Conservation (phyloP, 768 basidiomycete species). For the Mycena filopes region DNA sequence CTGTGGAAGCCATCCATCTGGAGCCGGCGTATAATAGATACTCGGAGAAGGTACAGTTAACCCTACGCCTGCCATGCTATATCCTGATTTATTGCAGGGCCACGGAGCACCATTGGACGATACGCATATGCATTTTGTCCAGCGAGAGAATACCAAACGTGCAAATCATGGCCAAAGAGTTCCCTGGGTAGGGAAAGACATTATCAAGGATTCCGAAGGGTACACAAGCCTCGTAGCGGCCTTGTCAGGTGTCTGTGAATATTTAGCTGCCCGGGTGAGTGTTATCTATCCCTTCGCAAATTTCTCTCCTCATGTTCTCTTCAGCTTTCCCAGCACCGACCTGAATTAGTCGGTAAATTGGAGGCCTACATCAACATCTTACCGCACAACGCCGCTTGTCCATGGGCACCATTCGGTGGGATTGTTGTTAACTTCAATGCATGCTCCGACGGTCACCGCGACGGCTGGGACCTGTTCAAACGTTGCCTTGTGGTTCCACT, state of each 20-base stretch:
- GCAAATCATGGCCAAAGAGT: not conserved
- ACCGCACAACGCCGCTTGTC: not conserved
- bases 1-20: not conserved
- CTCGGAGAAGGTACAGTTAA: not conserved
- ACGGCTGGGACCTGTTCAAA: not conserved
- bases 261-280: not conserved
- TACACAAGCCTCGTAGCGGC: not conserved
- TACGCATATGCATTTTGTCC: not conserved
- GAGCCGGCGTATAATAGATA: not conserved
- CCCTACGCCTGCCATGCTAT: not conserved
- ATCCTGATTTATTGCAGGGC: not conserved
- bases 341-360: not conserved
- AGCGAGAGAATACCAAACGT: too few relatives aligned
- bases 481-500: not conserved
- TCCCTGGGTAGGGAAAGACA: not conserved
- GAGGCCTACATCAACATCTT: not conserved
- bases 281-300: not conserved
- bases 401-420: conserved; percentile 6
- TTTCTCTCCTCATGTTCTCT: not conserved
- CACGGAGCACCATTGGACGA: not conserved
- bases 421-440: conserved; percentile 10
- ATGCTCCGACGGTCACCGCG: not conserved
- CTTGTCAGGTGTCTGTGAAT: not conserved
- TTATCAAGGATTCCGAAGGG: not conserved
- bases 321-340: not conserved